Evolutionary conservation across 176 grass and related monocot species (phyloP).

Genomic region (Areca catechu): DNA sequence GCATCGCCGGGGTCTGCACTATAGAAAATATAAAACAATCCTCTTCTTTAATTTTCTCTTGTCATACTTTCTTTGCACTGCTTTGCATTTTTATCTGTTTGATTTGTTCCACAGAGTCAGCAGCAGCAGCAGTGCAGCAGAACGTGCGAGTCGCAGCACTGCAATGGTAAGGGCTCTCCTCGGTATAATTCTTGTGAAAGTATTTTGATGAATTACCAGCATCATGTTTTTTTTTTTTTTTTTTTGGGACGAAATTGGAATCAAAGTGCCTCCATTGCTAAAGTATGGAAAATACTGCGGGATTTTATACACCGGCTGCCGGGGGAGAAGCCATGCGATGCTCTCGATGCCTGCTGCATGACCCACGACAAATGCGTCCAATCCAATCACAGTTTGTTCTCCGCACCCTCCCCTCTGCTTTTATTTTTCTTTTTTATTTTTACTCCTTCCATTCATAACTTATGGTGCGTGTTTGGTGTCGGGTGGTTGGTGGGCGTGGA

Average conservation of each 20-base stretch:
- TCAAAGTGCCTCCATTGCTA: constrained; percentile 49
- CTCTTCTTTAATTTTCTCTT: too few species aligned
- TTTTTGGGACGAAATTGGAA: background rate
- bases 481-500: too few species aligned
- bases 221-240: background rate
- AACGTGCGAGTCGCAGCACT: constrained; percentile 62
- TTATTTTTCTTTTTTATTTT: background rate
- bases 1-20: constrained; percentile 35
- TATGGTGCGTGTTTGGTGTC: background rate
- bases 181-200: background rate
- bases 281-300: constrained; percentile 91
- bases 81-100: background rate
- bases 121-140: constrained; percentile 51
- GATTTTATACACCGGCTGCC: constrained; percentile 64
- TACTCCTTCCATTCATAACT: background rate
- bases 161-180: constrained; percentile 23
- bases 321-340: constrained; percentile 73
- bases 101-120: background rate
- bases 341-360: constrained; percentile 89
- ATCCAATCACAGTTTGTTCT: constrained; percentile 27
- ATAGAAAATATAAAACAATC: too few species aligned
- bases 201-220: background rate
- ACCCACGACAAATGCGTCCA: constrained; percentile 71
- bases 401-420: background rate
- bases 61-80: too few species aligned